These are phyloP conservation scores for Eutrema salsugineum DNA, from an alignment of 441 rosid genomes.

Conservation along the genomic window DNA sequence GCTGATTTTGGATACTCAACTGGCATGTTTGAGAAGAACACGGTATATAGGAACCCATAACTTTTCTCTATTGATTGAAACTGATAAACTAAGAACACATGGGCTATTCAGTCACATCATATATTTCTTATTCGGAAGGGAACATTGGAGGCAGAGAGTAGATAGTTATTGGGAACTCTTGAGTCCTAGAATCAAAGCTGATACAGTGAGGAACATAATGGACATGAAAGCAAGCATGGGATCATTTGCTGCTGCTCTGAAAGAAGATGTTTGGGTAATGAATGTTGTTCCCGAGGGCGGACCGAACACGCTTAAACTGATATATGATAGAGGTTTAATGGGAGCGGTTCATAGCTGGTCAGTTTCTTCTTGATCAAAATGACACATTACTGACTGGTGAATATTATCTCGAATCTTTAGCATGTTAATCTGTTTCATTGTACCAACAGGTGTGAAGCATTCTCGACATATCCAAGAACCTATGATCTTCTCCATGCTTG, in stretches of 20 bases:
- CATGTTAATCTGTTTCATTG: background rate
- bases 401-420: too few species aligned
- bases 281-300: slow-evolving; percentile 81
- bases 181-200: slow-evolving; percentile 57
- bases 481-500: slow-evolving; percentile 89
- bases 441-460: slow-evolving; percentile 72
- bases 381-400: background rate
- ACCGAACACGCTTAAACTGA: slow-evolving; percentile 72
- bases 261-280: slow-evolving; percentile 85
- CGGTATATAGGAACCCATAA: slow-evolving; percentile 34
- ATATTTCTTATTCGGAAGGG: slow-evolving; percentile 39
- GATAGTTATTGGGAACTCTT: slow-evolving; percentile 72
- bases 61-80: background rate
- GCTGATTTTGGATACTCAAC: slow-evolving; percentile 78
- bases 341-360: slow-evolving; percentile 78
- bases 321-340: slow-evolving; percentile 86
- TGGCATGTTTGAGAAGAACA: slow-evolving; percentile 76
- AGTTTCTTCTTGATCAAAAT: slow-evolving; percentile 18
- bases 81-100: background rate
- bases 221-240: slow-evolving; percentile 93
- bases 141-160: slow-evolving; percentile 65
- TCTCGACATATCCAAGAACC: slow-evolving; percentile 78
- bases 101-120: background rate
- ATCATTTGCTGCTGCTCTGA: slow-evolving; percentile 80
- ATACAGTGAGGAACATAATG: slow-evolving; percentile 76